Evolutionary conservation across 2,329 filamentous ascomycete genomes (phyloP), one percentile per base, ranked within the genome.

Genomic region (Fusarium beomiforme): DNA sequence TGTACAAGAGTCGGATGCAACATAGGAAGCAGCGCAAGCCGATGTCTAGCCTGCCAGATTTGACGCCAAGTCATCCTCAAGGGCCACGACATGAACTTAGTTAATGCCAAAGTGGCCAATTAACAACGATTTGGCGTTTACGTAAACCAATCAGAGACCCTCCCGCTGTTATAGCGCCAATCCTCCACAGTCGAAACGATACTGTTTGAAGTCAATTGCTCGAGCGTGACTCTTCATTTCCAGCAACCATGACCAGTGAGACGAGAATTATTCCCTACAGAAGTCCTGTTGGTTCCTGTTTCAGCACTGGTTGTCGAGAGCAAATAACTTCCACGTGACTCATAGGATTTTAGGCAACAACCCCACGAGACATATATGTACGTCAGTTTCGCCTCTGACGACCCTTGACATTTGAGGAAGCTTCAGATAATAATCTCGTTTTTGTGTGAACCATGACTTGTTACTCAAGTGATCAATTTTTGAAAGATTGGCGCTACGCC

Each of bases 401-500:
- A 9, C 5, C 19, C 12, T n/a, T 2, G 11, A 29, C n/a, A 21
- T 33, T 17, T 2, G 5, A 12, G 4, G 2, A n/a, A 3, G 5
- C 21, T 23, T 24, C 10, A 23, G 31, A 12, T n/a, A 33, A n/a
- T 7, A 10, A 33, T 7, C 34, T 11, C 11, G n/a, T n/a, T n/a
- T n/a, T n/a, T n/a, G n/a, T n/a, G n/a, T n/a, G n/a, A 21, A 16
- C 4, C 3, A 69, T 69, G 59, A n/a, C 36, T 16, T 44, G 41
- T 7, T 71, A 71, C 21, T 53, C 53, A 7, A 69, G 64, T 44
- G 34, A 50, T 9, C 43, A 71, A 14, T 33, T 71, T 3, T 13
- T 51, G 10, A 36, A 50, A 8, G 68, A 69, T 17, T 71, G 68
- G 68, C 58, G 68, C 7, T 59, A 71, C 17, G 44, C 63, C 34